Conservation (phyloP, 768 basidiomycete species). For the Lactarius evosmus region DNA sequence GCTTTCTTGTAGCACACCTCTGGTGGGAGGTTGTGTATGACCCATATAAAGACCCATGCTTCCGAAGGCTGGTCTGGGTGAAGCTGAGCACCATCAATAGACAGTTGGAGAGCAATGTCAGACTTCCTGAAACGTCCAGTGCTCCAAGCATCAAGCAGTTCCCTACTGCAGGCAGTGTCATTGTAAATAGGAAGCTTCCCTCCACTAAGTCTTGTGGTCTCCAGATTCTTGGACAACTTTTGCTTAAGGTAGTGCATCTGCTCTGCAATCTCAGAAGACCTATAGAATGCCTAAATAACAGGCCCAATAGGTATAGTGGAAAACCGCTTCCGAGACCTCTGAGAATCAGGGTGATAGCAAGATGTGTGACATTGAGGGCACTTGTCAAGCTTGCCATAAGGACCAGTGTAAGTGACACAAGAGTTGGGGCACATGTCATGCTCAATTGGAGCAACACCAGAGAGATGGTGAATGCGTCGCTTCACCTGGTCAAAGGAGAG, state of each 20-base stretch:
- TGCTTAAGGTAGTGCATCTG: background rate
- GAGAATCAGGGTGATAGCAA: no score
- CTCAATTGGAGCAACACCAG: no score
- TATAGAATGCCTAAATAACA: background rate
- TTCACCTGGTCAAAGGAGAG: no score
- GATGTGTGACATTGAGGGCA: no score
- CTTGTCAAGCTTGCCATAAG: no score
- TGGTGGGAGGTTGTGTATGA: background rate
- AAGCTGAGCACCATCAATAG: background rate
- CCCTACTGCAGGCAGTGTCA: background rate
- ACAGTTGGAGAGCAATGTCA: background rate
- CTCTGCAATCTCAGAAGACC: background rate
- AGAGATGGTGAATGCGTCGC: no score
- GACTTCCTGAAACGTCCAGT: background rate
- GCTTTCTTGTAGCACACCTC: background rate
- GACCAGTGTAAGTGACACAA: no score
- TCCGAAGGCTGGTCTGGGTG: background rate
- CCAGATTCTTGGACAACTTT: background rate
- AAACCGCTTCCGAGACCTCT: no score
- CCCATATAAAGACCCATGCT: background rate
- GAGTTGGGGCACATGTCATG: no score
- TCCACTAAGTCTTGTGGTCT: background rate
- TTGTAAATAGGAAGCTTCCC: background rate
- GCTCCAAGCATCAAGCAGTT: background rate
- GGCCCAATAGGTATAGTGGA: no score